A percentile compares a stretch with the other conserved stretches of the same genome.
phyloP scores from a whole-genome alignment of 208 protist species.

The Wallacemonas collosoma region DNA sequence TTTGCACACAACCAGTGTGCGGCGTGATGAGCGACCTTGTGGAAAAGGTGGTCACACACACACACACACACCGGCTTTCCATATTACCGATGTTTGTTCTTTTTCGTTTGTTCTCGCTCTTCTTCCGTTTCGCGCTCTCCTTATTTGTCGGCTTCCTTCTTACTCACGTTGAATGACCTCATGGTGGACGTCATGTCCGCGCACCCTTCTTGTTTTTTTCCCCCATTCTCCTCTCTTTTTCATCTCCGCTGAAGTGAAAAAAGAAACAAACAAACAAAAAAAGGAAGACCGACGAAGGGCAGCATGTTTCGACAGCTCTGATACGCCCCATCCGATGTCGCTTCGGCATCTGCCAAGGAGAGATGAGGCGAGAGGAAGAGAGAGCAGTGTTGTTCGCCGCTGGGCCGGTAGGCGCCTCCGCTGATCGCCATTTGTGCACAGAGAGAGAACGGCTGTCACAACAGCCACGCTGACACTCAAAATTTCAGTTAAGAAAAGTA shows the following conservation, averaged over 20 bases:
- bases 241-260: not conserved
- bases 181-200: slow-evolving; percentile 4
- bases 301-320: too few species aligned
- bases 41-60: too few species aligned
- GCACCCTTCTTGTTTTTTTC: not conserved
- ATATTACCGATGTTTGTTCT: too few species aligned
- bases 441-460: not conserved
- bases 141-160: slow-evolving; percentile 4
- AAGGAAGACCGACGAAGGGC: not conserved
- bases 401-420: too few species aligned
- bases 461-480: too few species aligned
- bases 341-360: not conserved
- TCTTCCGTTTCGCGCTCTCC: not conserved
- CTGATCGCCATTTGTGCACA: not conserved
- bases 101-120: not conserved
- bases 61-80: too few species aligned
- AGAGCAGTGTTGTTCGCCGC: not conserved
- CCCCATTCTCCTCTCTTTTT: not conserved
- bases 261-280: not conserved
- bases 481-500: too few species aligned
- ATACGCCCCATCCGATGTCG: not conserved
- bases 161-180: not conserved
- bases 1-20: too few species aligned
- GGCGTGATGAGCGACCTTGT: too few species aligned
- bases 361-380: not conserved